Conservation (phyloP, 345 rosid species). For the Linum tenue region DNA sequence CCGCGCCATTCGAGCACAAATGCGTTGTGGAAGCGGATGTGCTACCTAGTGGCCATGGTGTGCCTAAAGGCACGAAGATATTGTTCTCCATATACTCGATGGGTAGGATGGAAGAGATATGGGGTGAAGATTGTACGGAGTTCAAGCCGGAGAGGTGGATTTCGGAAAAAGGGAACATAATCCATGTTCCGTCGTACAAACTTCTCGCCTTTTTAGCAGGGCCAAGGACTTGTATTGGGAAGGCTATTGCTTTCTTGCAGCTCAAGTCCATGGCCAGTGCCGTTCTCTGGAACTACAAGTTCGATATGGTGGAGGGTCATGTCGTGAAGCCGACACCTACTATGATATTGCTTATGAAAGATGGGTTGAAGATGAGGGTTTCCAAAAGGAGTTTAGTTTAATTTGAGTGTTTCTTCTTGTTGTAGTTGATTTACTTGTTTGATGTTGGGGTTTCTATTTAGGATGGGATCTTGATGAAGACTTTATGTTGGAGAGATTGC, state of each 20-base stretch:
- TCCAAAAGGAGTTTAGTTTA: neutral
- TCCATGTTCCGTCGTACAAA: too few species aligned
- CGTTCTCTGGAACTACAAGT: too few species aligned
- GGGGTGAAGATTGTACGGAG: too few species aligned
- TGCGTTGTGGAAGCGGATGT: neutral
- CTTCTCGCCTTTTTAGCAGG: slow-evolving; percentile 10
- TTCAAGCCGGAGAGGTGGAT: too few species aligned
- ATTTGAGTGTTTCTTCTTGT: too few species aligned
- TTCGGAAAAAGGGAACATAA: too few species aligned
- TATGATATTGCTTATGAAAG: slow-evolving; percentile 10
- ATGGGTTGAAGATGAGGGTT: neutral
- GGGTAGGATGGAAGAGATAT: too few species aligned
- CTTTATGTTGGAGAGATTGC: too few species aligned
- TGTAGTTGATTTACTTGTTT: too few species aligned
- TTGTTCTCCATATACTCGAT: neutral
- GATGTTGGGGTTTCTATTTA: too few species aligned
- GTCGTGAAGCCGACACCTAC: neutral
- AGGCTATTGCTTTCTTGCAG: slow-evolving; percentile 10
- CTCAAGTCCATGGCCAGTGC: slow-evolving; percentile 4
- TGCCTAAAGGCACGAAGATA: neutral
- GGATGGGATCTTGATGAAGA: too few species aligned
- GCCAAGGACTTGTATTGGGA: slow-evolving; percentile 14
- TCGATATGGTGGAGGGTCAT: too few species aligned
- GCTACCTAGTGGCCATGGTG: slow-evolving; percentile 11
- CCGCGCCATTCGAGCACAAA: slow-evolving; percentile 7